These are phyloP conservation scores for Talaromyces verruculosus DNA, from an alignment of 2,329 filamentous ascomycete species.

Conservation along the genomic window DNA sequence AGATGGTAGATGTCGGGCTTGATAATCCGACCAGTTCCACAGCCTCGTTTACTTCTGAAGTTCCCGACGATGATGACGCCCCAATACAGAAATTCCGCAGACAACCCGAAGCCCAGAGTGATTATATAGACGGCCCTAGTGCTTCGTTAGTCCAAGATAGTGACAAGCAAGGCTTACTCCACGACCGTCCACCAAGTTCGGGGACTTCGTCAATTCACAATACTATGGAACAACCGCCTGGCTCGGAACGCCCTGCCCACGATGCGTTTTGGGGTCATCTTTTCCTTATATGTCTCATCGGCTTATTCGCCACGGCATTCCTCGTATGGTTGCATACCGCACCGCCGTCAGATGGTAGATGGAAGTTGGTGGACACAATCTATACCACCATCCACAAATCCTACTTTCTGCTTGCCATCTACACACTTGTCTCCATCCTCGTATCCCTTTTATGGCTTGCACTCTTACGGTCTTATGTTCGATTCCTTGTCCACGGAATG, in stretches of 20 bases:
- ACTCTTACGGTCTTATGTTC: conserved; percentile 80
- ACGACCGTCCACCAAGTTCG: conserved; percentile 50
- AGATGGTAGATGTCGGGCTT: conserved; percentile 83
- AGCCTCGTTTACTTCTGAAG: conserved; percentile 39
- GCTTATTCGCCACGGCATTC: conserved; percentile 82
- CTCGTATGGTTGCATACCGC: conserved; percentile 88
- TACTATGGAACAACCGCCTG: conserved; percentile 55
- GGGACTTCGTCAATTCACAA: conserved; percentile 57
- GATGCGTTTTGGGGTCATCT: conserved; percentile 91
- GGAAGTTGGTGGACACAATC: conserved; percentile 80
- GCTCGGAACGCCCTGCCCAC: conserved; percentile 72
- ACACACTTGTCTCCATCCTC: conserved; percentile 84
- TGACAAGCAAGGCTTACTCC: conserved; percentile 50
- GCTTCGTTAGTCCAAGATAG: conserved; percentile 52
- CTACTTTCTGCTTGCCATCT: conserved; percentile 83
- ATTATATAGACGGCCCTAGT: conserved; percentile 42
- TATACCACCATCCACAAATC: conserved; percentile 86
- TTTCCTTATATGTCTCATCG: conserved; percentile 80
- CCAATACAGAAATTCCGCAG: conserved; percentile 59
- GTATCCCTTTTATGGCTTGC: conserved; percentile 91
- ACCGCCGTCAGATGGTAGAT: conserved; percentile 64
- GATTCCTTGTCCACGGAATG: conserved; percentile 76
- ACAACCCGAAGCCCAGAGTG: conserved; percentile 40
- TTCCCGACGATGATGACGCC: conserved; percentile 49
- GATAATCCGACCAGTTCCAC: conserved; percentile 61